A percentile compares a stretch with the other conserved stretches of the same genome.
Evolutionary conservation across 495 filamentous ascomycete species (phyloP).

Genomic region (Oidiodendron maius): DNA sequence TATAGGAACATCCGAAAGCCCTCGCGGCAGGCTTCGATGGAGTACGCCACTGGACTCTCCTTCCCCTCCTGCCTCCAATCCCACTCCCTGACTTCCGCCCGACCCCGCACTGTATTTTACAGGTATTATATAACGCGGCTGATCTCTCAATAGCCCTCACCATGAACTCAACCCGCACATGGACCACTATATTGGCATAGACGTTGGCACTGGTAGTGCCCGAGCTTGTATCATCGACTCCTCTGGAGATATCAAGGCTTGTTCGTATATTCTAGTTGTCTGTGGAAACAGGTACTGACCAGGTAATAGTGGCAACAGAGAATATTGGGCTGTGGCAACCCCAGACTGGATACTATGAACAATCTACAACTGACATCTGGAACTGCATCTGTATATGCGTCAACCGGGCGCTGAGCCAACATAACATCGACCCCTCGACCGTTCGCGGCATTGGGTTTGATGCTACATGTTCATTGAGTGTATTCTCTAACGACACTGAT

Average conservation of each 20-base stretch:
- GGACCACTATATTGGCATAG: constrained; percentile 78
- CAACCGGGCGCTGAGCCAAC: constrained; percentile 67
- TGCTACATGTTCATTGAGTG: constrained; percentile 90
- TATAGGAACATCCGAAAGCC: constrained; percentile 20
- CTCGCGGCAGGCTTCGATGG: constrained; percentile 20
- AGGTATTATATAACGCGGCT: neutral
- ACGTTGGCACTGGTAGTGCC: constrained; percentile 93
- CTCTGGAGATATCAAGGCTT: constrained; percentile 84
- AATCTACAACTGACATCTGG: constrained; percentile 98
- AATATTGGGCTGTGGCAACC: constrained; percentile 94
- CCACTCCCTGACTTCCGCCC: too few species aligned
- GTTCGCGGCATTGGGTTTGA: constrained; percentile 93
- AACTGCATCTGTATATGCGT: constrained; percentile 79
- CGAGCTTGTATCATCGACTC: constrained; percentile 90
- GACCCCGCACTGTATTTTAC: neutral
- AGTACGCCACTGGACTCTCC: constrained; percentile 11
- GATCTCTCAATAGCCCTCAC: constrained; percentile 24
- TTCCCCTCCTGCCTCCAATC: neutral
- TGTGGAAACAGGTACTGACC: neutral
- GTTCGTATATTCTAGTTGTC: constrained; percentile 2
- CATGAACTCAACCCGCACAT: constrained; percentile 22
- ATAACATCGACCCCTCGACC: constrained; percentile 63
- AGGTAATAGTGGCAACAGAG: constrained; percentile 59
- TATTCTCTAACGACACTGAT: constrained; percentile 83
- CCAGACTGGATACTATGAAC: constrained; percentile 89